phyloP scores from a whole-genome alignment of 306 rosid species.

The Datisca glomerata region DNA sequence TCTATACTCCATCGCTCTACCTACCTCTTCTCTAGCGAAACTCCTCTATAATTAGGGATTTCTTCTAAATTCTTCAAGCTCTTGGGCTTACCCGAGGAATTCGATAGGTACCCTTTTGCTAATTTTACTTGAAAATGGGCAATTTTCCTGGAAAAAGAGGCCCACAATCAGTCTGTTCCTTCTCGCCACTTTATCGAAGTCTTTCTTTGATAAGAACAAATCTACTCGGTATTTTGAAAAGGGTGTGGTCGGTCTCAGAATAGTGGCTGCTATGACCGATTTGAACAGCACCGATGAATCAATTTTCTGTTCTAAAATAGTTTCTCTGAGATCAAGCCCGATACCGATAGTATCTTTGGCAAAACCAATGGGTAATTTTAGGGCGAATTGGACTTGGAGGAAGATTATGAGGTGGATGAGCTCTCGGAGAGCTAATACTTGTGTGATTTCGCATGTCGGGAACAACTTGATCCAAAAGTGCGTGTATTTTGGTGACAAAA shows the following conservation, averaged over 20 bases:
- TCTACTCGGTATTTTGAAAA: constrained; percentile 34
- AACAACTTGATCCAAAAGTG: constrained; percentile 22
- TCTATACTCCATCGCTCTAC: not conserved
- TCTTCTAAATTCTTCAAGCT: not conserved
- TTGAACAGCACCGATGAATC: constrained; percentile 8
- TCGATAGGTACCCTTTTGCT: constrained; percentile 5
- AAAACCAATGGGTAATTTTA: constrained; percentile 53
- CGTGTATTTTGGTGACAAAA: constrained; percentile 30
- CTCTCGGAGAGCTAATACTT: constrained; percentile 44
- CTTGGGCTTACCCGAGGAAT: too few relatives aligned
- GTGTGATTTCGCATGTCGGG: constrained; percentile 40
- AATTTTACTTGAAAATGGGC: constrained; percentile 16
- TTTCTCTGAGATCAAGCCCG: constrained; percentile 32
- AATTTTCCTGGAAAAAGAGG: constrained; percentile 21
- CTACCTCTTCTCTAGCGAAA: constrained; percentile 2
- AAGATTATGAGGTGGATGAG: constrained; percentile 22
- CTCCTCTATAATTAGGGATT: not conserved
- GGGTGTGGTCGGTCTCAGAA: constrained; percentile 55
- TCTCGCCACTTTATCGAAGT: constrained; percentile 28
- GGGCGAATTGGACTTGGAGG: constrained; percentile 19
- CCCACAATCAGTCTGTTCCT: constrained; percentile 31
- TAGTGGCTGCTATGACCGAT: constrained; percentile 66
- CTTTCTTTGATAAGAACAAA: constrained; percentile 24
- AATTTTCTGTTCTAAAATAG: constrained; percentile 3
- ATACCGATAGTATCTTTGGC: constrained; percentile 55